Evolutionary conservation across 345 rosid genomes (phyloP).

Genomic region (Eucalyptus urophylla): DNA sequence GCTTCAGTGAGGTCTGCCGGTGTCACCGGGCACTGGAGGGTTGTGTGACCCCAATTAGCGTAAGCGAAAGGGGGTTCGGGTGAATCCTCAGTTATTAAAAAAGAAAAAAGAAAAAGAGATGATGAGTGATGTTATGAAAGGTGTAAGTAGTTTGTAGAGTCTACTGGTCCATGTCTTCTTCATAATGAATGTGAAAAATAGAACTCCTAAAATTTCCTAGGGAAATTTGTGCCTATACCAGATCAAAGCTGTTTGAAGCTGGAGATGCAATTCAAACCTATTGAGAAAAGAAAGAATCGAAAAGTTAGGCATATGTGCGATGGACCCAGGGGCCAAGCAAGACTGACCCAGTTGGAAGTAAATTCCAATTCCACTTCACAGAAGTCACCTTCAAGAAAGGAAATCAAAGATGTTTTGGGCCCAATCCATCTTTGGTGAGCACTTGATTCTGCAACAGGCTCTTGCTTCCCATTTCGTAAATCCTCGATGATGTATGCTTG

Average conservation of each 20-base stretch:
- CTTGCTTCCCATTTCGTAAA: not conserved
- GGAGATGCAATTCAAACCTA: not conserved
- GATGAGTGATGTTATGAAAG: not conserved
- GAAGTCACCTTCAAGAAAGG: constrained; percentile 40
- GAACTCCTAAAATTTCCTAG: not conserved
- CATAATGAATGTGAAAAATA: not conserved
- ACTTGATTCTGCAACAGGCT: not conserved
- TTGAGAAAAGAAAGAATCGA: not conserved
- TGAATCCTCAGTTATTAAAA: rapidly evolving
- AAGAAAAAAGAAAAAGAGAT: no score
- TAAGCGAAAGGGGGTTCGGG: no score
- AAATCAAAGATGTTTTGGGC: constrained; percentile 25
- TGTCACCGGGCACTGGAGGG: no score
- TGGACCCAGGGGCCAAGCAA: not conserved
- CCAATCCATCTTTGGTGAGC: constrained; percentile 47
- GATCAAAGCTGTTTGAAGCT: not conserved
- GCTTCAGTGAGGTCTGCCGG: no score
- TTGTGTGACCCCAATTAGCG: no score
- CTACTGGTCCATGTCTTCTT: not conserved
- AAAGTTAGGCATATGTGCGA: not conserved
- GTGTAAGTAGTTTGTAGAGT: not conserved
- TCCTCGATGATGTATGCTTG: not conserved
- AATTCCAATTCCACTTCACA: constrained; percentile 39
- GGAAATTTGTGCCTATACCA: not conserved
- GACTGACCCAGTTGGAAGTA: constrained; percentile 9